Evolutionary conservation across 2,329 filamentous ascomycete species (phyloP).

Genomic region (Lachnellula hyalina): DNA sequence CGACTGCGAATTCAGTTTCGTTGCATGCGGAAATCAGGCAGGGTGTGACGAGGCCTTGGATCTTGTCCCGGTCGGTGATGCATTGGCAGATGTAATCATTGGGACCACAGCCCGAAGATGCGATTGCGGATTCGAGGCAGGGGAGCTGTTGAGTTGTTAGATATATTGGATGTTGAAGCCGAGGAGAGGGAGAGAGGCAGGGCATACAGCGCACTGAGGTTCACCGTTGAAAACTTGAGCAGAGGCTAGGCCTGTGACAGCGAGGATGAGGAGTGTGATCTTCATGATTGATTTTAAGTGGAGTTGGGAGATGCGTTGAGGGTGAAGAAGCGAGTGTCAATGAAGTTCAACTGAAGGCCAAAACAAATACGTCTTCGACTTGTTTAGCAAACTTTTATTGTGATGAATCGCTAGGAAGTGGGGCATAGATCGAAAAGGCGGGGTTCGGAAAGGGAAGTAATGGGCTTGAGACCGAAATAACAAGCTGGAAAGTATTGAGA

Average conservation of each 20-base stretch:
- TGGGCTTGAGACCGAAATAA: too few species aligned
- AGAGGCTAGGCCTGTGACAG: constrained; percentile 34
- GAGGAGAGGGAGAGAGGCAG: neutral
- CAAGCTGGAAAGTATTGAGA: too few species aligned
- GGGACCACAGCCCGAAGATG: constrained; percentile 34
- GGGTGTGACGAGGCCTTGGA: constrained; percentile 30
- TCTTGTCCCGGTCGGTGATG: constrained; percentile 22
- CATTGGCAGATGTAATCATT: constrained; percentile 38
- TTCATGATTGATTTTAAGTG: constrained; percentile 33
- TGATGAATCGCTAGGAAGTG: too few species aligned
- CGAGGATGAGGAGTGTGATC: constrained; percentile 30
- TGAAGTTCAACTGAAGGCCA: too few species aligned
- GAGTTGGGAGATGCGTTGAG: too few species aligned
- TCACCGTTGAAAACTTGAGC: constrained; percentile 36
- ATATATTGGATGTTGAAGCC: neutral
- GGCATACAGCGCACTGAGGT: constrained; percentile 39
- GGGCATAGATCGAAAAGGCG: too few species aligned
- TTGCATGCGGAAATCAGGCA: constrained; percentile 33
- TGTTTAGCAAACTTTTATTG: too few species aligned
- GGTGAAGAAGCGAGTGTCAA: too few species aligned
- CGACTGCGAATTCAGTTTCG: constrained; percentile 26
- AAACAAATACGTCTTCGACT: too few species aligned
- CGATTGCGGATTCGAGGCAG: constrained; percentile 35
- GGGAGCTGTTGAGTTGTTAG: constrained; percentile 15
- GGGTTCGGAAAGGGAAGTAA: too few species aligned